Evolutionary conservation across 441 rosid genomes (phyloP).

Genomic region (Bocquillonia castaneifolia): DNA sequence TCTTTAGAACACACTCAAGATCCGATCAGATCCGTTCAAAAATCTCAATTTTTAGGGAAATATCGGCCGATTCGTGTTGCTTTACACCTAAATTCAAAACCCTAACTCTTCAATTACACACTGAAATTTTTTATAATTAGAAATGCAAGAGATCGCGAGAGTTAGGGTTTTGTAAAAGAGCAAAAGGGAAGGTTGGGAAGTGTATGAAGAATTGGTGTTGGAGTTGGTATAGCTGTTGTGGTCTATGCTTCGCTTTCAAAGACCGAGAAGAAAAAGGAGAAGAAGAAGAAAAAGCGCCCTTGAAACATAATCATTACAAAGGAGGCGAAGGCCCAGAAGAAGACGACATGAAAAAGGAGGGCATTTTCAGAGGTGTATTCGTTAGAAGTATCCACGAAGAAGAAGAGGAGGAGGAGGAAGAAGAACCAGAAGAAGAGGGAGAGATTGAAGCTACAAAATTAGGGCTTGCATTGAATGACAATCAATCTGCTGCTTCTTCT

Average conservation of each 20-base stretch:
- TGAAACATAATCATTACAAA: neutral
- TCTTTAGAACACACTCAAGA: conserved; percentile 20
- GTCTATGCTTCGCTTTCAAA: conserved; percentile 50
- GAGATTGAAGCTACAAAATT: conserved; percentile 16
- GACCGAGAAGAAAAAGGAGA: conserved; percentile 37
- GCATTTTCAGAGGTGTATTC: conserved; percentile 27
- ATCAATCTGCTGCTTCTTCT: conserved; percentile 18
- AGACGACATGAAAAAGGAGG: conserved; percentile 36
- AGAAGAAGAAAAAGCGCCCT: conserved; percentile 25
- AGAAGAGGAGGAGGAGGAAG: conserved; percentile 22
- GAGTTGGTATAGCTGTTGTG: conserved; percentile 24
- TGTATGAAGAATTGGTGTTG: conserved; percentile 81
- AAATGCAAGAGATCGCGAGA: conserved; percentile 55
- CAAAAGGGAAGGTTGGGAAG: conserved; percentile 25
- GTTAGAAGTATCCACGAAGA: conserved; percentile 27
- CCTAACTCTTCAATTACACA: conserved; percentile 5
- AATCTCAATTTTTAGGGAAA: neutral
- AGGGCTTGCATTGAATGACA: conserved; percentile 19
- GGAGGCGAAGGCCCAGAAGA: conserved; percentile 1
- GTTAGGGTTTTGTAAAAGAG: conserved; percentile 50
- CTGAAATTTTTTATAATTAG: neutral
- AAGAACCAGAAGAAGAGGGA: conserved; percentile 27
- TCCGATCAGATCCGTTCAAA: conserved; percentile 40
- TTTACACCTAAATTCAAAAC: neutral
- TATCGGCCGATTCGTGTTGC: conserved; percentile 20